Evolutionary conservation across 1,139 yeast genomes (phyloP).

Genomic region (Blastobotrys proliferans): DNA sequence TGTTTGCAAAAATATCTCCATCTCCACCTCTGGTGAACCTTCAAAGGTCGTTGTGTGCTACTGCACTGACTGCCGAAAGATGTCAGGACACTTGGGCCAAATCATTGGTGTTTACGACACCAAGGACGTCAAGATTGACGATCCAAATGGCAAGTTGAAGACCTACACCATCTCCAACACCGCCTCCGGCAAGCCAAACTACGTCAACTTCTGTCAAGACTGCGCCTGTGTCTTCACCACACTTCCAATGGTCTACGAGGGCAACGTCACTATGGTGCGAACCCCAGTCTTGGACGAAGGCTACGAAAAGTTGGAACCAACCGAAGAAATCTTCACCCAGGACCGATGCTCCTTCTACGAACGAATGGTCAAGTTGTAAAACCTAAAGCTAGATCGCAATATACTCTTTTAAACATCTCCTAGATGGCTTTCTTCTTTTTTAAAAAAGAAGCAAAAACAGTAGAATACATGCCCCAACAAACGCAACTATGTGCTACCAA

Average conservation of each 20-base stretch:
- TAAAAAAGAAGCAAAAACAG: background rate
- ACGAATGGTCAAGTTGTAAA: slow-evolving; percentile 3
- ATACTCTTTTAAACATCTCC: background rate
- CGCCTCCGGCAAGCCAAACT: slow-evolving; percentile 30
- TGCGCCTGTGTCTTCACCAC: slow-evolving; percentile 32
- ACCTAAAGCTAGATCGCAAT: background rate
- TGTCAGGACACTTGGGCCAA: slow-evolving; percentile 32
- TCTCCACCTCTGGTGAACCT: slow-evolving; percentile 19
- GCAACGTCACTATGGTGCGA: slow-evolving; percentile 21
- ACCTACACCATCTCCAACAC: slow-evolving; percentile 24
- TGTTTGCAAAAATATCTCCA: slow-evolving; percentile 2
- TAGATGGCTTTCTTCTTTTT: background rate
- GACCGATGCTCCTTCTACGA: slow-evolving; percentile 1
- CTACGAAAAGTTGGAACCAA: slow-evolving; percentile 6
- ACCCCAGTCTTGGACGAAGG: slow-evolving; percentile 26
- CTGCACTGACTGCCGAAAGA: slow-evolving; percentile 33
- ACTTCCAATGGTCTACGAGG: slow-evolving; percentile 28
- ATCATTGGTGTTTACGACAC: slow-evolving; percentile 22
- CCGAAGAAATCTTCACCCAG: slow-evolving; percentile 11
- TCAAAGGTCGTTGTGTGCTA: slow-evolving; percentile 23
- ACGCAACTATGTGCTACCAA: too few species aligned
- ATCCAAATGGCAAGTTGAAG: slow-evolving; percentile 19
- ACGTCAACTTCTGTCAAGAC: slow-evolving; percentile 26
- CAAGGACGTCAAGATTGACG: slow-evolving; percentile 22
- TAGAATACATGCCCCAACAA: too few species aligned